Conservation (phyloP, 2,329 filamentous ascomycete species). For the Colletotrichum sp. region DNA sequence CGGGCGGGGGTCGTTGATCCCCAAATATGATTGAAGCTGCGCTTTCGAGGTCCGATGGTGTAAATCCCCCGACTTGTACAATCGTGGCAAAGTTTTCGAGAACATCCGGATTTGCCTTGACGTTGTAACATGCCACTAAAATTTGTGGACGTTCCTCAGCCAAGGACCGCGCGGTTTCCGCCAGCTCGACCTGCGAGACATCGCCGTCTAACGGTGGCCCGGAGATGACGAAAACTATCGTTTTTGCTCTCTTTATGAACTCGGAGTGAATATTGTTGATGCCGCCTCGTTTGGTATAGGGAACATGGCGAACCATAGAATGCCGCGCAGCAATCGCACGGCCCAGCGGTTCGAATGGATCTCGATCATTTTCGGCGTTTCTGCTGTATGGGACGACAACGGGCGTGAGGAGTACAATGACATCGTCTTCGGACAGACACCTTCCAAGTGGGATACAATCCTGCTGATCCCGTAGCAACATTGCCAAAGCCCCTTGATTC, state of each 20-base stretch:
- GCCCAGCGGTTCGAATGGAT: constrained; percentile 78
- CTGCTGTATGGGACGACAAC: constrained; percentile 52
- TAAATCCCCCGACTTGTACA: constrained; percentile 54
- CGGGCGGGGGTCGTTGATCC: constrained; percentile 25
- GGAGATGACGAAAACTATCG: constrained; percentile 66
- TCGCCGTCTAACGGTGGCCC: constrained; percentile 52
- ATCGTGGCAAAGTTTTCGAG: constrained; percentile 55
- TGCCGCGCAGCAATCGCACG: constrained; percentile 65
- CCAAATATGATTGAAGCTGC: constrained; percentile 59
- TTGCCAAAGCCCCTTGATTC: constrained; percentile 16
- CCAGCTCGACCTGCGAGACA: constrained; percentile 56
- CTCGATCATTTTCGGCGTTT: constrained; percentile 49
- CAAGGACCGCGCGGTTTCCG: constrained; percentile 46
- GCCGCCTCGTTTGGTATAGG: constrained; percentile 68
- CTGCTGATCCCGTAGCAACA: constrained; percentile 46
- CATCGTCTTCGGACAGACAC: constrained; percentile 51
- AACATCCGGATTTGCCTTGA: constrained; percentile 40
- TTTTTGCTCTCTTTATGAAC: constrained; percentile 65
- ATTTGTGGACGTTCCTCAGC: constrained; percentile 56
- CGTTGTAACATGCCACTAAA: constrained; percentile 56
- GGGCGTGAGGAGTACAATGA: constrained; percentile 68
- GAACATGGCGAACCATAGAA: constrained; percentile 70
- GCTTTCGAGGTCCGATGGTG: constrained; percentile 49
- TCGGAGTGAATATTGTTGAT: constrained; percentile 68
- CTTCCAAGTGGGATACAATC: constrained; percentile 53